These are phyloP conservation scores for Cadophora malorum DNA, from an alignment of 2,329 filamentous ascomycete genomes.

Conservation along the genomic window DNA sequence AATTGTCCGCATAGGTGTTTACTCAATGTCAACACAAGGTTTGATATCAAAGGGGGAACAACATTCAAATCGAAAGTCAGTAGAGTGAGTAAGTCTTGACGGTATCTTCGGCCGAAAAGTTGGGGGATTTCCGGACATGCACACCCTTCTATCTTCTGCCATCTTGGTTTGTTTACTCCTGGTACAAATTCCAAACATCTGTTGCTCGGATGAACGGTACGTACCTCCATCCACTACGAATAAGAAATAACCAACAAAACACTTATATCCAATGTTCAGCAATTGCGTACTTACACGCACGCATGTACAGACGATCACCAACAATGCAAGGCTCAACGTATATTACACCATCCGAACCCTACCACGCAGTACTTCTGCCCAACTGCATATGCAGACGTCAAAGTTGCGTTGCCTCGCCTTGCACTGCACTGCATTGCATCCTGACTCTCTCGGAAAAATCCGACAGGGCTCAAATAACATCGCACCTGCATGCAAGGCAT, in stretches of 20 bases:
- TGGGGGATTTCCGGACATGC: background rate
- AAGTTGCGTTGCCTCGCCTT: background rate
- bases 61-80: background rate
- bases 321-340: background rate
- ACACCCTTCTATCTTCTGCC: background rate
- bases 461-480: background rate
- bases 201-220: background rate
- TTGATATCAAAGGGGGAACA: background rate
- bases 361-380: background rate
- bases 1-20: background rate
- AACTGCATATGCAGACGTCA: constrained; percentile 13
- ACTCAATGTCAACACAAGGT: background rate
- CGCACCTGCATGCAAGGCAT: constrained; percentile 3
- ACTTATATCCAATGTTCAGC: background rate
- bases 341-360: background rate
- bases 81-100: background rate
- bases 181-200: background rate
- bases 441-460: constrained; percentile 1
- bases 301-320: constrained; percentile 1
- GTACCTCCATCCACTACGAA: background rate
- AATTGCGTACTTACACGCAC: background rate
- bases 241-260: background rate
- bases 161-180: background rate
- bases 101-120: background rate
- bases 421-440: background rate